phyloP scores from a whole-genome alignment of 2,329 filamentous ascomycete species.

The Monosporascus cannonballus region DNA sequence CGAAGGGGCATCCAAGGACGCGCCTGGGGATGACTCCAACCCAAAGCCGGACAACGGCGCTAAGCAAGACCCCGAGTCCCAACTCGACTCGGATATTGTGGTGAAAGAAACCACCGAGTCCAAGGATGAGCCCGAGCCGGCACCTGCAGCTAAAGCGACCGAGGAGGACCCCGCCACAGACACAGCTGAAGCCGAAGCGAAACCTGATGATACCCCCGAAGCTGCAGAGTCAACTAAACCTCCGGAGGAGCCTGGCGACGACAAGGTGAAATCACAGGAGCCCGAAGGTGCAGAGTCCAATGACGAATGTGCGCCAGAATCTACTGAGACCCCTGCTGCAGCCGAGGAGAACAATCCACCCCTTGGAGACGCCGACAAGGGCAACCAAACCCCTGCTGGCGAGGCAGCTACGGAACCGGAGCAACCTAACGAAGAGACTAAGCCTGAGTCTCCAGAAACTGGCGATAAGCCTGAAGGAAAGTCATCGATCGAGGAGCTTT shows the following conservation, averaged over 20 bases:
- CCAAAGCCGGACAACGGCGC: background rate
- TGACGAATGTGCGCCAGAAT: background rate
- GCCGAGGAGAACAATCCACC: background rate
- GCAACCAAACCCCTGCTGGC: background rate
- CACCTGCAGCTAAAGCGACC: background rate
- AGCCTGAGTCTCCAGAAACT: background rate
- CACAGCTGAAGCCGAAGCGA: background rate
- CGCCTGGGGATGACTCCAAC: too few species aligned
- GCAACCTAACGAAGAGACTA: constrained; percentile 4
- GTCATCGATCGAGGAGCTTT: background rate
- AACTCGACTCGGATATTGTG: background rate
- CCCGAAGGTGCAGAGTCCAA: background rate
- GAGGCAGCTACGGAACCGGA: constrained; percentile 2
- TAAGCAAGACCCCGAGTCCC: background rate
- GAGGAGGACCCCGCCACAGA: background rate
- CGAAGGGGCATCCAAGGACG: too few species aligned
- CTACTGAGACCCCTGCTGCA: background rate
- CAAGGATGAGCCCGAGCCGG: background rate
- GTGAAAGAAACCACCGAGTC: too few species aligned
- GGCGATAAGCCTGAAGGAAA: constrained; percentile 1
- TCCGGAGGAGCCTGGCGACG: background rate
- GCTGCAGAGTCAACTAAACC: background rate
- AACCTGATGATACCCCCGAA: background rate
- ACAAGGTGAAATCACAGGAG: background rate
- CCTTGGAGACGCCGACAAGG: background rate